Base-by-base conservation (phyloP, 2,329 filamentous ascomycete species). In the Colletotrichum cuscutae region DNA sequence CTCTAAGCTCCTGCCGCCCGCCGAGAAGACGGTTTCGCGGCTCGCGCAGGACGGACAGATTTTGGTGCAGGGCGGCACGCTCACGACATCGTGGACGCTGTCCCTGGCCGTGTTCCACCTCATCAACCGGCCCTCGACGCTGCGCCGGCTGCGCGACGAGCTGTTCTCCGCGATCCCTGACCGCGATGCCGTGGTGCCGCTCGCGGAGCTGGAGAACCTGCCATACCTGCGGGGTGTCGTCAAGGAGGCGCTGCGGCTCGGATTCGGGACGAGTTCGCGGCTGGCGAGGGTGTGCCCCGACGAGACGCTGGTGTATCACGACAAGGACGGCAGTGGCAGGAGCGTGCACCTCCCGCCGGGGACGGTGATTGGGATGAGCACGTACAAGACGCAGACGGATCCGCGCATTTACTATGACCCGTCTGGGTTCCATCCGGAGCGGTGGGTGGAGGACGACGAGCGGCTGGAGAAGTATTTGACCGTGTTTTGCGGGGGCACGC, bases 201-300 rank as follows among this genome's bases (percentile, higher is more conserved):
- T 82, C 13, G 76, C 79, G 3, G 73, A 76, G 56, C 76, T 84
- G 2, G 81, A 83, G 66, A 79, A 74, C 53, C 76, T 85, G 32
- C 82, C 82, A 0, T 89, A 88, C 74, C 82, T 89, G 30, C 78
- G 83, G 32, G 86, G 85, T n/a, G 85, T 88, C 3, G 82, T 89
- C 68, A 86, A 85, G 59, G 88, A 90, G 77, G 81, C 85, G 0
- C 80, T 89, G 75, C 84, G 88, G 7, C 78, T 88, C 5, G 84
- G 87, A 64, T 84, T 87, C 15, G 83, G 83, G 13, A 82, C 87
- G 2, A 85, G 83, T n/a, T 82, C 86, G 65, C 78, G 84, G 5
- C 80, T 89, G 1, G 84, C 87, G 64, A 86, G 88, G 1, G 79
- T 87, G 22, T 86, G 87, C 0, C 85, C 86, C 2, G 76, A 80